phyloP scores from a whole-genome alignment of 148 eudicot species.

The Tetragonia tetragonoides region DNA sequence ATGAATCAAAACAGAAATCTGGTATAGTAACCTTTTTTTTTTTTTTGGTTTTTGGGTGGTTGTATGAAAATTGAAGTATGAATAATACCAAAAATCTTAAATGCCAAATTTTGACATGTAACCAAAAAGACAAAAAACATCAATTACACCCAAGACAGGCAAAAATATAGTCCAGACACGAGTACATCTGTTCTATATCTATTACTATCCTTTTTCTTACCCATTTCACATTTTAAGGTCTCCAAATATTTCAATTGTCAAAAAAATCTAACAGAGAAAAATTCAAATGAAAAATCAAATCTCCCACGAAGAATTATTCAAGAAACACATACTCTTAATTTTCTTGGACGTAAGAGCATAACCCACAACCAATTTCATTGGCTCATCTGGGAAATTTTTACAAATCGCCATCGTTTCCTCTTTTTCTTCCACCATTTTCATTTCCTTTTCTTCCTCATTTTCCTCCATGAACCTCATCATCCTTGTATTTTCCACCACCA shows the following conservation, averaged over 20 bases:
- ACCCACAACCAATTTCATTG: slow-evolving; percentile 65
- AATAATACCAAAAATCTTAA: not conserved
- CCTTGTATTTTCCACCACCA: slow-evolving; percentile 44
- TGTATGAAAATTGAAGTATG: too few species aligned
- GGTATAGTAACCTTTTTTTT: too few species aligned
- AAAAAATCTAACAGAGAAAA: not conserved
- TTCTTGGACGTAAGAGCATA: slow-evolving; percentile 94
- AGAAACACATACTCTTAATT: slow-evolving; percentile 40
- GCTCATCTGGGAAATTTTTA: slow-evolving; percentile 31
- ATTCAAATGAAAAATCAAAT: not conserved
- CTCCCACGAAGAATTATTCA: slow-evolving; percentile 12
- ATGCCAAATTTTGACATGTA: not conserved
- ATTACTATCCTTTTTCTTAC: not conserved
- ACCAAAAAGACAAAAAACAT: not conserved
- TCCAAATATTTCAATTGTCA: not conserved
- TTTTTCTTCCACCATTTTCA: slow-evolving; percentile 17
- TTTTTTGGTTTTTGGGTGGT: not conserved
- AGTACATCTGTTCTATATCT: too few species aligned
- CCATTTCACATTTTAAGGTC: not conserved
- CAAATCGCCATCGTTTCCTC: slow-evolving; percentile 7
- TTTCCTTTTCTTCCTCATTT: not conserved
- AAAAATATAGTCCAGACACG: not conserved
- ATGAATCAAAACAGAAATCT: slow-evolving; percentile 6
- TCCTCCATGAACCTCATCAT: slow-evolving; percentile 25
- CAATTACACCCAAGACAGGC: not conserved